phyloP scores from a whole-genome alignment of 2,329 filamentous ascomycete genomes.

The Aureobasidium sp. region DNA sequence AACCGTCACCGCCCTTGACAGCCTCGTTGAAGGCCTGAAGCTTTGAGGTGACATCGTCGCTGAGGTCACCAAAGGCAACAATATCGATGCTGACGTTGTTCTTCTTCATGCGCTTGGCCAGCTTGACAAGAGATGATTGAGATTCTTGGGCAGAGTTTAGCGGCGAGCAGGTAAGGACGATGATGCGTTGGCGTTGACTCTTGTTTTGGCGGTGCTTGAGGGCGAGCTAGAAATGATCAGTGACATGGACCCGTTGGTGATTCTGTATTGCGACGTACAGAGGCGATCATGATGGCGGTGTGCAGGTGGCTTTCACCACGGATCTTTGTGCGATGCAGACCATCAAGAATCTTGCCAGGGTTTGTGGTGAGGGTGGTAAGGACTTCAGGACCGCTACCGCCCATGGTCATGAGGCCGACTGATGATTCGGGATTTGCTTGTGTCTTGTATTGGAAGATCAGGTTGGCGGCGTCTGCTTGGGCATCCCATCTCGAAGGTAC shows the following conservation, averaged over 20 bases:
- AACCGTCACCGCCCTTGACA: slow-evolving; percentile 86
- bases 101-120: slow-evolving; percentile 99
- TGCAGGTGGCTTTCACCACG: slow-evolving; percentile 80
- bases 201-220: slow-evolving; percentile 98
- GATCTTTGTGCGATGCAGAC: slow-evolving; percentile 90
- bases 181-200: slow-evolving; percentile 90
- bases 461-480: slow-evolving; percentile 88
- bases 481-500: slow-evolving; percentile 90
- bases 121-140: slow-evolving; percentile 77
- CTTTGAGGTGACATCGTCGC: slow-evolving; percentile 82
- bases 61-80: slow-evolving; percentile 87
- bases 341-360: slow-evolving; percentile 89
- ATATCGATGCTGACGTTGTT: slow-evolving; percentile 90
- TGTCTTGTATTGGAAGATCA: slow-evolving; percentile 88
- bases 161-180: slow-evolving; percentile 92
- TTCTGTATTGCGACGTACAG: slow-evolving; percentile 51
- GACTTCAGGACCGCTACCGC: slow-evolving; percentile 92
- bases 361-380: slow-evolving; percentile 94
- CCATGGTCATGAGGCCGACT: slow-evolving; percentile 98
- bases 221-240: slow-evolving; percentile 58
- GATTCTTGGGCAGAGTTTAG: slow-evolving; percentile 81
- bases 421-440: slow-evolving; percentile 94
- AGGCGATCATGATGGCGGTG: slow-evolving; percentile 90
- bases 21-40: slow-evolving; percentile 88
- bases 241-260: not conserved